A percentile compares a stretch with the other conserved stretches of the same genome.
phyloP scores from a whole-genome alignment of 2,329 filamentous ascomycete species.

The Lachnellula willkommii region DNA sequence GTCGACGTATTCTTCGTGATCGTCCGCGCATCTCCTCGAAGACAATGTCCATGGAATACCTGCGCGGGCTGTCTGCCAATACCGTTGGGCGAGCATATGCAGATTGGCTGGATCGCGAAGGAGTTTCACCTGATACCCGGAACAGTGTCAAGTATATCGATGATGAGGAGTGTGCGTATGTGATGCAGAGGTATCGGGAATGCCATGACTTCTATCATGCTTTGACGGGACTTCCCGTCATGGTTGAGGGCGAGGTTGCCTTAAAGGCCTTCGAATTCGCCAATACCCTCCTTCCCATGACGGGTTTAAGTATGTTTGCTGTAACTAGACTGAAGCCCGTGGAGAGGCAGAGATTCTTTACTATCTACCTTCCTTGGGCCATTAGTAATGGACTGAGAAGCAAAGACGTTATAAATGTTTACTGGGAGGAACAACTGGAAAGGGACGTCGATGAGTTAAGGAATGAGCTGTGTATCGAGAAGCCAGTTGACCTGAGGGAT shows the following conservation, averaged over 20 bases:
- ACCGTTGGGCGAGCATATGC: constrained; percentile 80
- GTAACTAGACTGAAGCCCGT: constrained; percentile 56
- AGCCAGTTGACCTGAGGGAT: constrained; percentile 76
- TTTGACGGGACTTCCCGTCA: constrained; percentile 80
- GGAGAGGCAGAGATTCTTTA: constrained; percentile 62
- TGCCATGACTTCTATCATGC: constrained; percentile 98
- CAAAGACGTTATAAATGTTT: constrained; percentile 87
- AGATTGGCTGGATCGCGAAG: constrained; percentile 88
- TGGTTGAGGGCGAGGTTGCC: constrained; percentile 95
- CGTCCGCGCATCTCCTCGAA: constrained; percentile 80
- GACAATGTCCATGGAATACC: constrained; percentile 56
- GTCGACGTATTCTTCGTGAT: constrained; percentile 84
- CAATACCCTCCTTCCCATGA: constrained; percentile 93
- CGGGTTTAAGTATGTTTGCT: constrained; percentile 76
- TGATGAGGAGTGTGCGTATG: constrained; percentile 92
- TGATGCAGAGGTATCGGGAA: constrained; percentile 96
- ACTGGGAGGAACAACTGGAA: constrained; percentile 93
- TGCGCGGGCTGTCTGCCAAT: constrained; percentile 66
- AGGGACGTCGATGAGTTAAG: constrained; percentile 75
- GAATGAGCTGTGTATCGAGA: constrained; percentile 72
- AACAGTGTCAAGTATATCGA: constrained; percentile 82
- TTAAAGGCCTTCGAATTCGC: constrained; percentile 97
- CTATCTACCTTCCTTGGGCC: constrained; percentile 84
- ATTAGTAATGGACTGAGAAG: constrained; percentile 71
- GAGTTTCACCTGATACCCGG: constrained; percentile 87